Evolutionary conservation across 805 yeast genomes (phyloP).

Genomic region (Starmerella tilneyi): DNA sequence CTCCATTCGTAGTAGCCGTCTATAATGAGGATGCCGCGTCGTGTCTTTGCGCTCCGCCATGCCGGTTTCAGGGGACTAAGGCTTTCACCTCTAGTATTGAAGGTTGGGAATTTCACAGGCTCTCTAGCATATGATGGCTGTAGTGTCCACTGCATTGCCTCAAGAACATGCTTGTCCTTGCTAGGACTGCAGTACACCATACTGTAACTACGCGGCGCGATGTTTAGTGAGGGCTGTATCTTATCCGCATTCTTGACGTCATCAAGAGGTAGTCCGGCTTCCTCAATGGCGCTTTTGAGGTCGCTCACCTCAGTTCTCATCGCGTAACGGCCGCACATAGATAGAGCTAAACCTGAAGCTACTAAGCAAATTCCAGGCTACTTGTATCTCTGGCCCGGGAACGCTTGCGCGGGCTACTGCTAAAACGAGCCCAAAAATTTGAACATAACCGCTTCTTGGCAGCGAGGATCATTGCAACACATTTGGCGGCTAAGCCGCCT

Average conservation of each 20-base stretch:
- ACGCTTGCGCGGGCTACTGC: too few relatives aligned
- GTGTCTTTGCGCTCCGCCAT: slow-evolving; percentile 46
- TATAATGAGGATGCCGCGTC: slow-evolving; percentile 66
- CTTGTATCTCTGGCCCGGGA: too few relatives aligned
- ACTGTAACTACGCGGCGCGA: slow-evolving; percentile 18
- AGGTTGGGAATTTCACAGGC: slow-evolving; percentile 27
- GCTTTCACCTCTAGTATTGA: slow-evolving; percentile 68
- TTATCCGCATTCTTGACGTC: background rate
- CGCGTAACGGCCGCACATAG: slow-evolving; percentile 25
- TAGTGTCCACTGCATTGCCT: slow-evolving; percentile 65
- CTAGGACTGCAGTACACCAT: slow-evolving; percentile 6
- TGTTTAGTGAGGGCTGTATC: slow-evolving; percentile 9
- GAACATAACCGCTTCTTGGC: too few relatives aligned
- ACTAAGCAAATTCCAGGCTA: too few relatives aligned
- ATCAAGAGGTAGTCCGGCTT: slow-evolving; percentile 6
- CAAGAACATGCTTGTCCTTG: background rate
- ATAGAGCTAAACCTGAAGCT: too few relatives aligned
- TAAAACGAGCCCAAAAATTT: too few relatives aligned
- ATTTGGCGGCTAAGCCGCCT: too few relatives aligned
- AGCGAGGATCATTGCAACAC: too few relatives aligned
- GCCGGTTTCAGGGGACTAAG: slow-evolving; percentile 39
- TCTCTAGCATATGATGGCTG: slow-evolving; percentile 40
- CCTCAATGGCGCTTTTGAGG: slow-evolving; percentile 5
- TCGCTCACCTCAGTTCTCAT: slow-evolving; percentile 6
- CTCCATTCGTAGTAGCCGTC: slow-evolving; percentile 85